Conservation (phyloP, 352 stramenopile genomes). For the Pythium insidiosum region DNA sequence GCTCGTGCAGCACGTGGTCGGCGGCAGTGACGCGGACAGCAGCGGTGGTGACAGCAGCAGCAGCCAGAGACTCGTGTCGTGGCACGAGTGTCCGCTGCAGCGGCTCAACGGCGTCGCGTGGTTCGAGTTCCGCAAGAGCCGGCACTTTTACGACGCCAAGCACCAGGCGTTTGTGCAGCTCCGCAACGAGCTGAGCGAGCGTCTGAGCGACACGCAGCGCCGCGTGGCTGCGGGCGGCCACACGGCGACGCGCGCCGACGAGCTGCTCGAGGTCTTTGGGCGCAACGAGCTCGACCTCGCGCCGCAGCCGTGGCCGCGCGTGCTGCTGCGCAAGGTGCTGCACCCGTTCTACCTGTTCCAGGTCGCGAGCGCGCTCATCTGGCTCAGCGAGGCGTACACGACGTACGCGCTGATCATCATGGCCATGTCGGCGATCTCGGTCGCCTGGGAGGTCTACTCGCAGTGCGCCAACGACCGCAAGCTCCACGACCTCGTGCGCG, state of each 20-base stretch:
- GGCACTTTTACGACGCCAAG: constrained; percentile 53
- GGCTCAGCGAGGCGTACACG: constrained; percentile 57
- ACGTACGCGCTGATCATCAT: constrained; percentile 64
- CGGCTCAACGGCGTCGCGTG: constrained; percentile 17
- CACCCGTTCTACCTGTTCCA: constrained; percentile 83
- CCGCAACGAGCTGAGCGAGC: constrained; percentile 47
- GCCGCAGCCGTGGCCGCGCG: constrained; percentile 28
- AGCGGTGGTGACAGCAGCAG: constrained; percentile 10
- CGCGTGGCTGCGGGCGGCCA: constrained; percentile 15
- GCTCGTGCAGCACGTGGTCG: constrained; percentile 22
- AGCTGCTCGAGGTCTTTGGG: constrained; percentile 37
- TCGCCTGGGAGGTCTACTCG: constrained; percentile 60
- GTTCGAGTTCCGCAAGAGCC: constrained; percentile 69
- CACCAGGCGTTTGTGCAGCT: constrained; percentile 40
- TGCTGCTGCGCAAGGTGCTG: constrained; percentile 59
- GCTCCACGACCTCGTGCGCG: constrained; percentile 46
- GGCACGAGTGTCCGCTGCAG: constrained; percentile 36
- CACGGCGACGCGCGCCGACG: constrained; percentile 19
- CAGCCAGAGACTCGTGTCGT: constrained; percentile 12
- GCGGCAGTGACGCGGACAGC: not conserved
- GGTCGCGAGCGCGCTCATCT: constrained; percentile 52
- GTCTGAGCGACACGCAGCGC: constrained; percentile 22
- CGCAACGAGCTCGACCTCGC: constrained; percentile 48
- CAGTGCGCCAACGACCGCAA: constrained; percentile 55
- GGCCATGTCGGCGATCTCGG: constrained; percentile 51